Conservation (phyloP, 495 filamentous ascomycete species). For the Tuber microsphaerosporum region DNA sequence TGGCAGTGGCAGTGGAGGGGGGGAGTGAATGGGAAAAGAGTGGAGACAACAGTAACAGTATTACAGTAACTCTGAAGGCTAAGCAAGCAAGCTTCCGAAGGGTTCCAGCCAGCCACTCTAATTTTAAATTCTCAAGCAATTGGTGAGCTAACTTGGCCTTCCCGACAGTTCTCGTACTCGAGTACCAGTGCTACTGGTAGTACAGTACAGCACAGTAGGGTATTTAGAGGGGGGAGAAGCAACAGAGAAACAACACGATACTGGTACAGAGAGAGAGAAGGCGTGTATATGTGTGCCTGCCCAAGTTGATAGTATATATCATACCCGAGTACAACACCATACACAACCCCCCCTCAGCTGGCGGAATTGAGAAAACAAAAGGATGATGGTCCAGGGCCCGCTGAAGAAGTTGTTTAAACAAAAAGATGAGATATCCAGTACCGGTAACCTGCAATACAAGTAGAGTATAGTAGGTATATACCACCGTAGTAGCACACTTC, state of each 20-base stretch:
- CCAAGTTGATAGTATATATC: too few relatives aligned
- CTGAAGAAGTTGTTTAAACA: neutral
- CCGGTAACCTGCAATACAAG: too few relatives aligned
- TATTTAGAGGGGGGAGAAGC: too few relatives aligned
- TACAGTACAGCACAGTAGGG: neutral
- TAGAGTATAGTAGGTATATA: too few relatives aligned
- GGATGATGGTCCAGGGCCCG: neutral
- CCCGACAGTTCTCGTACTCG: neutral
- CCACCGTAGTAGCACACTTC: too few relatives aligned
- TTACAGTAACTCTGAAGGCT: neutral
- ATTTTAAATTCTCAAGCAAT: neutral
- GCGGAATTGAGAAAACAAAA: neutral
- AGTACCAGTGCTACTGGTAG: too few relatives aligned
- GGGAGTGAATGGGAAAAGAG: neutral
- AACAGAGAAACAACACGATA: neutral
- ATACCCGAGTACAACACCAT: neutral
- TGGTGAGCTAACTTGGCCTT: neutral
- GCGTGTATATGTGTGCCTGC: too few relatives aligned
- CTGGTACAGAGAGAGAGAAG: neutral
- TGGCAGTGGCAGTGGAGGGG: too few relatives aligned
- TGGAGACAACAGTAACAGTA: neutral
- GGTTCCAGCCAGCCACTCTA: neutral
- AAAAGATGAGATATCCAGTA: neutral
- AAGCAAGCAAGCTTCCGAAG: neutral
- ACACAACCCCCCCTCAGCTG: neutral